A percentile compares a stretch with the other conserved stretches of the same genome.
Conservation (phyloP, 1,139 yeast genomes). For the Kodamaea arcana region DNA sequence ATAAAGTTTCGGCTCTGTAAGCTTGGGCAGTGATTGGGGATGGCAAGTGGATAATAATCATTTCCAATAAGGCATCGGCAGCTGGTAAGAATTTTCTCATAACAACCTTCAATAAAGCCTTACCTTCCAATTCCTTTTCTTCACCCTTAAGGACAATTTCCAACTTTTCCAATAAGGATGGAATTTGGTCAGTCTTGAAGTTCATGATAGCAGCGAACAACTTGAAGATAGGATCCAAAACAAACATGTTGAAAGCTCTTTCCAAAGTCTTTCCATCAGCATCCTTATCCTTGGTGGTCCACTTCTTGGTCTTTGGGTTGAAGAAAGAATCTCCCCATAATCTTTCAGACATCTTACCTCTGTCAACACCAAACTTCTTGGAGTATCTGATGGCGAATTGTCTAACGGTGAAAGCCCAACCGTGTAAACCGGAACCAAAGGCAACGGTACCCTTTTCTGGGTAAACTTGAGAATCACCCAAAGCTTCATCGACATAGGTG, state of each 20-base stretch:
- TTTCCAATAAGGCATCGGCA: conserved; percentile 98
- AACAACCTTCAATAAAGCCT: conserved; percentile 96
- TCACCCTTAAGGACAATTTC: conserved; percentile 88
- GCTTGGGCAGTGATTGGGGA: conserved; percentile 98
- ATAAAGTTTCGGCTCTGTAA: conserved; percentile 98
- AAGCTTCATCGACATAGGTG: conserved; percentile 83
- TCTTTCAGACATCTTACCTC: conserved; percentile 96
- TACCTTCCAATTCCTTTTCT: conserved; percentile 97
- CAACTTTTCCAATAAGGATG: conserved; percentile 84
- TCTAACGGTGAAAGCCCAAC: conserved; percentile 99
- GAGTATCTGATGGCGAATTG: conserved; percentile 98
- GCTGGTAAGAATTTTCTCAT: conserved; percentile 99
- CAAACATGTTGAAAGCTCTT: conserved; percentile 99
- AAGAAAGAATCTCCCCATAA: conserved; percentile 99
- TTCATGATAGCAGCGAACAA: conserved; percentile 55
- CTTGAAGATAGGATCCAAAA: conserved; percentile 98
- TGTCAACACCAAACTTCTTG: conserved; percentile 99
- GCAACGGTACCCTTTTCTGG: conserved; percentile 99
- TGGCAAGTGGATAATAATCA: conserved; percentile 98
- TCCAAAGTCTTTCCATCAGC: conserved; percentile 94
- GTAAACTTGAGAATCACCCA: conserved; percentile 98
- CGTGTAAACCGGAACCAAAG: conserved; percentile 99
- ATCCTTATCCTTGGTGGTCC: conserved; percentile 96
- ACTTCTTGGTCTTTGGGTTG: conserved; percentile 99
- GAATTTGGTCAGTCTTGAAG: conserved; percentile 85